Evolutionary conservation across 2,329 filamentous ascomycete genomes (phyloP), one percentile per base, ranked within the genome.

Genomic region (Fusarium sublunatum): DNA sequence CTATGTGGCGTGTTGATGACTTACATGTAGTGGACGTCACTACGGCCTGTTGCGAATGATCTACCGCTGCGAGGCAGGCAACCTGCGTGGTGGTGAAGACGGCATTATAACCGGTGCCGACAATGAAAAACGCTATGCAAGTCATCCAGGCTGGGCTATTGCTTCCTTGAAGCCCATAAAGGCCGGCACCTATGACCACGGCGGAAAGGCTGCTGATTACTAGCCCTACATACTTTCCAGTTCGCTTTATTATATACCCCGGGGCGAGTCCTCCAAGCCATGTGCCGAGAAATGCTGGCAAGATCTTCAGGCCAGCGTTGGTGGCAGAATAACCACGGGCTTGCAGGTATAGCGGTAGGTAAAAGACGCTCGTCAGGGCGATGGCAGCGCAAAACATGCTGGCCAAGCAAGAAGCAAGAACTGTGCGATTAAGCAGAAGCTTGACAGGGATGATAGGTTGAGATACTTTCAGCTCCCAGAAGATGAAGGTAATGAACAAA

Each of bases 391-490:
- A 81, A 63, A 92, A 85, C 78, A 91, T 85, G 68, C 92, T 93
- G 5, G 88, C 87, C 44, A 92, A 73, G 71, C 91, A 93, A 8
- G 89, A 88, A 0, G 87, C 82, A 40, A 88, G 79, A 1, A 94
- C 87, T 1, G 91, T 93, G 39, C 89, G 86, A 63, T 91, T 78
- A 7, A 86, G 73, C 3, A 95, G 82, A 4, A 94, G 81, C 3
- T 83, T 82, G n/a, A 94, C 86, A 0, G 91, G 91, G 48, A 94
- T 91, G 54, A 95, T 83, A 4, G 91, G 91, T 70, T 93, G 90
- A 3, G 79, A 78, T 3, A 89, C 87, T 24, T 11, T 39, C 3
- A 36, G 19, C 15, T 95, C 91, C 72, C 91, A 83, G 68, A 85
- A 84, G 10, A 91, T 77, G 74, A 93, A 92, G 2, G 79, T 73